Conservation (phyloP, 164 flowering plant genomes). For the Saururus chinensis region DNA sequence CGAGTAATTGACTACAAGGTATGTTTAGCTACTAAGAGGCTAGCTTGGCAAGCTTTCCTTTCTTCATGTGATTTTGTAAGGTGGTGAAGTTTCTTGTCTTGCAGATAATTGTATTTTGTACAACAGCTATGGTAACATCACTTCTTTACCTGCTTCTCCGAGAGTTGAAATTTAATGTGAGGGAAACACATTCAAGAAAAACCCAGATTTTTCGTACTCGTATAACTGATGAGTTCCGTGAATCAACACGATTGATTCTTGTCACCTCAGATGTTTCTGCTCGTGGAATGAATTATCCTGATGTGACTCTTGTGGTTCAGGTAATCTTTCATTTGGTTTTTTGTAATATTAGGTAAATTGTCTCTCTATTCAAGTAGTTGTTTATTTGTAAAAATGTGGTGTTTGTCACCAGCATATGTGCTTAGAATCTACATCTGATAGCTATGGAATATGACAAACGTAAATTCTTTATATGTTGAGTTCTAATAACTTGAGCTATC, state of each 20-base stretch:
- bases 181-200: slow-evolving; percentile 84
- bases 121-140: slow-evolving; percentile 86
- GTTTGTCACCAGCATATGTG: too few species aligned
- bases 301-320: slow-evolving; percentile 91
- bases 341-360: neutral
- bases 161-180: slow-evolving; percentile 75
- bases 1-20: slow-evolving; percentile 70
- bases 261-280: slow-evolving; percentile 89
- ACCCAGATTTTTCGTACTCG: slow-evolving; percentile 69
- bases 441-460: too few species aligned
- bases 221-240: slow-evolving; percentile 75
- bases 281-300: slow-evolving; percentile 90
- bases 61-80: neutral
- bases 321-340: slow-evolving; percentile 22
- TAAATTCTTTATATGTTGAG: too few species aligned
- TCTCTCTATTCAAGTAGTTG: too few species aligned
- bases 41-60: neutral
- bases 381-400: too few species aligned
- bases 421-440: too few species aligned
- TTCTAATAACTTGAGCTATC: too few species aligned
- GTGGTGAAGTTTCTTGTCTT: neutral
- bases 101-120: slow-evolving; percentile 87
- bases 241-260: slow-evolving; percentile 60
- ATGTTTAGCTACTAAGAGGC: neutral
- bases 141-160: slow-evolving; percentile 58